Conservation (phyloP, 805 yeast genomes). For the Yarrowia yakushimensis region DNA sequence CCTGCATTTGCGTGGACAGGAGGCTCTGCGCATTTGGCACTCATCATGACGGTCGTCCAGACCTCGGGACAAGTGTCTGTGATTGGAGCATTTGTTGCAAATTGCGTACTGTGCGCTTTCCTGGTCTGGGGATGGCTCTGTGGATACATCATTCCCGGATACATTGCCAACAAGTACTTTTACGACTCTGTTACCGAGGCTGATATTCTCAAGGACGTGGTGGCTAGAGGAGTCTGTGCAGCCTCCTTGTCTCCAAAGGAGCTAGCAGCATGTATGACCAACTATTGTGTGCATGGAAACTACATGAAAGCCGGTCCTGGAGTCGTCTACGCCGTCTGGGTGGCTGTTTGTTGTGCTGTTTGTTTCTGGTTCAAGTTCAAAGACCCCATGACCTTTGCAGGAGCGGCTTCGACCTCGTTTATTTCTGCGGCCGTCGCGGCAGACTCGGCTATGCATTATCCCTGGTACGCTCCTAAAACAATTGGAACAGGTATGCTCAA, state of each 20-base stretch:
- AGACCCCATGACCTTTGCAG: not conserved
- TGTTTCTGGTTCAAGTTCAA: constrained; percentile 14
- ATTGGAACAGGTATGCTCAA: not conserved
- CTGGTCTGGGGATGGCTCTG: constrained; percentile 5
- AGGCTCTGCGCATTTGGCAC: not conserved
- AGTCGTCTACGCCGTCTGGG: constrained; percentile 3
- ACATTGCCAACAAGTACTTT: constrained; percentile 16
- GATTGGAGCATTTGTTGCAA: not conserved
- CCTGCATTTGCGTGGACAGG: constrained; percentile 6
- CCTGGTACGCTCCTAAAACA: not conserved
- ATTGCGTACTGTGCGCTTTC: not conserved
- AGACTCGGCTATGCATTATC: not conserved
- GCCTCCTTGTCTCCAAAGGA: not conserved
- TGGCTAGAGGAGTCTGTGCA: not conserved
- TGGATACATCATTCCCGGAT: constrained; percentile 7
- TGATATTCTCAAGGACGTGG: not conserved
- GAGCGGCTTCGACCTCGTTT: not conserved
- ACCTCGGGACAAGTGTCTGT: not conserved
- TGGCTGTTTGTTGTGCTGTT: not conserved
- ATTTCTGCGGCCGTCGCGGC: not conserved
- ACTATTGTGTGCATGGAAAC: not conserved
- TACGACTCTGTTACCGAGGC: constrained; percentile 7
- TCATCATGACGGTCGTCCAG: not conserved
- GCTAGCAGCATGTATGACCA: not conserved
- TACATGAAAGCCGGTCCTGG: constrained; percentile 6